Evolutionary conservation across 1,284 basidiomycete genomes (phyloP).

Genomic region (Neotropicomus parvogracilis): DNA sequence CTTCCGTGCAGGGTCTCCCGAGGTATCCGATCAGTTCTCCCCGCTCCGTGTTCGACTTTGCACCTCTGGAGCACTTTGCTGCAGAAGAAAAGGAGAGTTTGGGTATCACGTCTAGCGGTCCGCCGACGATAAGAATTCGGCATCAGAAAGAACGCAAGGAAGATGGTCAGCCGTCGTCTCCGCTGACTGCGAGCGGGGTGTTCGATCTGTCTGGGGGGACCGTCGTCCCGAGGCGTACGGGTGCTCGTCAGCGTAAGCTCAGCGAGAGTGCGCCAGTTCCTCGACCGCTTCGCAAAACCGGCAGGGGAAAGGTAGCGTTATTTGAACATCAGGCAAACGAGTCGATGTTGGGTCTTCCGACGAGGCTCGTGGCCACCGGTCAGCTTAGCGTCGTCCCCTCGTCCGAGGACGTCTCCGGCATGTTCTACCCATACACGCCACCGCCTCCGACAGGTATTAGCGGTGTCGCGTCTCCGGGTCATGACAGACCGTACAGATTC

Average conservation of each 20-base stretch:
- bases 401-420: slow-evolving; percentile 25
- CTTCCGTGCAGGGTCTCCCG: slow-evolving; percentile 48
- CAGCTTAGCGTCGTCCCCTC: slow-evolving; percentile 33
- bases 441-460: slow-evolving; percentile 15
- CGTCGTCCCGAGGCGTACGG: slow-evolving; percentile 29
- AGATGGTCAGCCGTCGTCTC: slow-evolving; percentile 4
- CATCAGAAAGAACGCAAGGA: slow-evolving; percentile 10
- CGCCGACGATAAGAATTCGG: slow-evolving; percentile 26
- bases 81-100: slow-evolving; percentile 62
- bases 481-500: slow-evolving; percentile 93
- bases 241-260: slow-evolving; percentile 73
- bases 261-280: slow-evolving; percentile 73
- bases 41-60: slow-evolving; percentile 70
- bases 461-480: slow-evolving; percentile 52
- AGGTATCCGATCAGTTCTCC: slow-evolving; percentile 57
- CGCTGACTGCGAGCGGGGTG: slow-evolving; percentile 16
- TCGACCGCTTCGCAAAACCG: slow-evolving; percentile 58
- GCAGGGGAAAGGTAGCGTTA: slow-evolving; percentile 85
- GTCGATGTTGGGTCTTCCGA: slow-evolving; percentile 43
- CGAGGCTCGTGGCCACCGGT: slow-evolving; percentile 35
- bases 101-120: slow-evolving; percentile 43
- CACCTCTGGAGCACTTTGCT: slow-evolving; percentile 78
- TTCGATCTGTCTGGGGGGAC: slow-evolving; percentile 23
- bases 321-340: slow-evolving; percentile 72
- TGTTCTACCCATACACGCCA: slow-evolving; percentile 15